phyloP scores from a whole-genome alignment of 192 early-diverging fungal genomes.

The Powellomyces hirtus region DNA sequence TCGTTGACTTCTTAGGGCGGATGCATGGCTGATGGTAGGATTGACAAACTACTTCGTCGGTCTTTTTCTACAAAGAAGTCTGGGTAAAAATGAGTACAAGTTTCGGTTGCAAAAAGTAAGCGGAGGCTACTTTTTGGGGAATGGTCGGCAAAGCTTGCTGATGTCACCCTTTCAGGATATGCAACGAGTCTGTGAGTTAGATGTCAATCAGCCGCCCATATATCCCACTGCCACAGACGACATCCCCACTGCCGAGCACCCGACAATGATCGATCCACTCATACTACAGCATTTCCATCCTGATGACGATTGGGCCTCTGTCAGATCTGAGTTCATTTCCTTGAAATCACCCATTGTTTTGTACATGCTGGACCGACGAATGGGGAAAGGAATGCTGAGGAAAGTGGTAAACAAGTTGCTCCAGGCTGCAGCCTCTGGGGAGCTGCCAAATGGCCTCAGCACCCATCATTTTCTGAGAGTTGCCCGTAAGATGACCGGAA shows the following conservation, averaged over 20 bases:
- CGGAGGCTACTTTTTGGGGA: too few relatives aligned
- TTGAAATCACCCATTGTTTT: conserved; percentile 87
- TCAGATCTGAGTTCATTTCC: conserved; percentile 66
- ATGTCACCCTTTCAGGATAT: conserved; percentile 63
- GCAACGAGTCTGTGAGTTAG: conserved; percentile 72
- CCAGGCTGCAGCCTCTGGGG: conserved; percentile 58
- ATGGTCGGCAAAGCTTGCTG: too few relatives aligned
- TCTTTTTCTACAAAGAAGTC: conserved; percentile 73
- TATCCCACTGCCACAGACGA: conserved; percentile 57
- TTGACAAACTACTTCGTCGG: conserved; percentile 73
- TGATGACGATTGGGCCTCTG: conserved; percentile 41
- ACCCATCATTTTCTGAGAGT: conserved; percentile 64
- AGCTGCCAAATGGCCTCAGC: conserved; percentile 45
- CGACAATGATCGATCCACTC: conserved; percentile 36
- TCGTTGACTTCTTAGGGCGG: conserved; percentile 55
- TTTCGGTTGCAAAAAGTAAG: conserved; percentile 73
- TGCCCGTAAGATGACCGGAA: conserved; percentile 83
- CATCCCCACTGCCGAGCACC: background rate
- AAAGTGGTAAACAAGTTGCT: conserved; percentile 82
- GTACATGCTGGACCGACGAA: conserved; percentile 89
- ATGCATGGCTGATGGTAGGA: conserved; percentile 87
- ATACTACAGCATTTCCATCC: conserved; percentile 42
- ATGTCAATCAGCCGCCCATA: conserved; percentile 85
- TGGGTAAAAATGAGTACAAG: conserved; percentile 87
- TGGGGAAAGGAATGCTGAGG: conserved; percentile 69